Evolutionary conservation across 2,329 filamentous ascomycete species (phyloP).

Genomic region (Aureobasidium sp.): DNA sequence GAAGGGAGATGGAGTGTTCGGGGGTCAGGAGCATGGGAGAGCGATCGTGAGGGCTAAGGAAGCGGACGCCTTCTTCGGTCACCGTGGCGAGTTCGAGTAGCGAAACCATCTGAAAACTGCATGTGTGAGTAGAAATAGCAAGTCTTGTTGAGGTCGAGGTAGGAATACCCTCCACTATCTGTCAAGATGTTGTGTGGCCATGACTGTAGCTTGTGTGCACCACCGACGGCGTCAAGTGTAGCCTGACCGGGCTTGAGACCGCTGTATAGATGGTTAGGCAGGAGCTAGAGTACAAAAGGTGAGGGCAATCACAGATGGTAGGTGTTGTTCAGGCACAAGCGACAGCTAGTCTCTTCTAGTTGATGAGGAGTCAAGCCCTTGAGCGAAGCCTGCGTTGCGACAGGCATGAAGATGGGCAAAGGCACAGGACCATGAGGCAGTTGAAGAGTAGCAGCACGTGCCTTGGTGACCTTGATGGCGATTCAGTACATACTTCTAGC

Average conservation of each 20-base stretch:
- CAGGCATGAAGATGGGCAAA: constrained; percentile 95
- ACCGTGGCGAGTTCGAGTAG: constrained; percentile 86
- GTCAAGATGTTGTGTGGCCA: constrained; percentile 96
- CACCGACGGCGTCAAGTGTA: constrained; percentile 77
- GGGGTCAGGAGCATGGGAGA: constrained; percentile 94
- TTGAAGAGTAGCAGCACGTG: constrained; percentile 77
- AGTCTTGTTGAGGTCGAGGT: background rate
- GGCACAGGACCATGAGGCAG: constrained; percentile 88
- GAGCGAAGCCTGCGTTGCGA: constrained; percentile 90
- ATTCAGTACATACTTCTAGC: constrained; percentile 10
- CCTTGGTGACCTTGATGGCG: constrained; percentile 71
- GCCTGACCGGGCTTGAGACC: constrained; percentile 91
- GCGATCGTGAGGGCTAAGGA: constrained; percentile 93
- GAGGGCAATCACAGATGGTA: constrained; percentile 62
- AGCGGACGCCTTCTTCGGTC: constrained; percentile 91
- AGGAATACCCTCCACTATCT: constrained; percentile 38
- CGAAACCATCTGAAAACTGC: constrained; percentile 97
- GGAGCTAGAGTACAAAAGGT: background rate
- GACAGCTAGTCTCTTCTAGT: constrained; percentile 79
- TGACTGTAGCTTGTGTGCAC: constrained; percentile 88
- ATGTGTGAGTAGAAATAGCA: background rate
- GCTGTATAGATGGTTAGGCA: constrained; percentile 22
- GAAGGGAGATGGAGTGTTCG: constrained; percentile 90
- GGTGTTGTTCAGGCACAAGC: constrained; percentile 93
- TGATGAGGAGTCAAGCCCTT: constrained; percentile 92